Base-by-base conservation (phyloP, 352 stramenopile species). In the Blastocystis sp. region DNA sequence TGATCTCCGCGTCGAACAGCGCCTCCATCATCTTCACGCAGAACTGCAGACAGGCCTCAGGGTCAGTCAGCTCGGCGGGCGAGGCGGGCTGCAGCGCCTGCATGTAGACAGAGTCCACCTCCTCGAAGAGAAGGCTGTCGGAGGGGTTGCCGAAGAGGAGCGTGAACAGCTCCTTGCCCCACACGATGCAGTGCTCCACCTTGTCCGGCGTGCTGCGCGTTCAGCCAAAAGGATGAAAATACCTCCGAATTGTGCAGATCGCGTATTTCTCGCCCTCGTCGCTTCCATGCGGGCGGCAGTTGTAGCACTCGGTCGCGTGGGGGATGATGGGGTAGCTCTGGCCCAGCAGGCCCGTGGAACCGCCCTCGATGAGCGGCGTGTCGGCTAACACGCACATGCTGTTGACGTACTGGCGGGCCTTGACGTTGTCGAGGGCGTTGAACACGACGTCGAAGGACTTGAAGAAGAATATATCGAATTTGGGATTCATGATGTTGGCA, bases 171-270 rank as follows among this genome's bases (percentile, higher is more conserved):
- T 97, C 94, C 90, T 97, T 97, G 56, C 95, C 95, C 97, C 97
- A 99, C 41, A 99, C 97, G 88, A 99, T 98, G 90, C 96, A 99
- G 91, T 99, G 97, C 41, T 99, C 97, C 82, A 98, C 97, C 92
- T 98, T 98, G 90, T 96, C 95, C 0, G 97, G 97, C 19, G 97
- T 99, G 62, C 93, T 96, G 23, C 2, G 23, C 5, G 40, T 17
- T 2, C 43, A 21, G 1, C 3, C 3, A 67, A 34, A 19, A 11
- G 5, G 19, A 82, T 66, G 14, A 5, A 67, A 59, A 11, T 66
- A 90, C 89, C 89, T 92, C 45, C 97, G 94, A 90, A 99, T 99
- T 60, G 97, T 99, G 91, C 97, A 99, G 90, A 99, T 99, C 28
- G 97, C 96, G 91, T 99, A 99, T 40, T 98, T 95, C 89, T 99